Percentiles rank a stretch among this genome's conserved stretches.
Conservation (phyloP, 2,329 filamentous ascomycete genomes). For the Emmonsiellopsis sp. region DNA sequence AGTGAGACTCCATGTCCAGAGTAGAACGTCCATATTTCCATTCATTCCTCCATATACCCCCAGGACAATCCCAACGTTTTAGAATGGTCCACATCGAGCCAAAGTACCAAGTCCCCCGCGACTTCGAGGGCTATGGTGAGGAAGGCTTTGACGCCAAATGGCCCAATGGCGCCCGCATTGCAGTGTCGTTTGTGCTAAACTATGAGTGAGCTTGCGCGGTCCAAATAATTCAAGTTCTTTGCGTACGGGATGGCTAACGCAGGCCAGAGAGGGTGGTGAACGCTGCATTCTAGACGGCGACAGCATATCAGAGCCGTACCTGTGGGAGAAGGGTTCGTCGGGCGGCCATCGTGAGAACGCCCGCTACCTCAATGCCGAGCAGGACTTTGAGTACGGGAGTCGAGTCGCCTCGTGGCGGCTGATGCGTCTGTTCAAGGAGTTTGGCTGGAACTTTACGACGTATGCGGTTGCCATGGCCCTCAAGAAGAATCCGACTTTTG, state of each 20-base stretch:
- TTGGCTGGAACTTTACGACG: background rate
- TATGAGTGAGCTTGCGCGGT: background rate
- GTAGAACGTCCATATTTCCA: too few species aligned
- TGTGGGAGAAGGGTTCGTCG: conserved; percentile 25
- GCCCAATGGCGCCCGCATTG: conserved; percentile 15
- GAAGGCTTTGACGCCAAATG: conserved; percentile 23
- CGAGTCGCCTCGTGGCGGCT: conserved; percentile 42
- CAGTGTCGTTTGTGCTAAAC: background rate
- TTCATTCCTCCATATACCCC: too few species aligned
- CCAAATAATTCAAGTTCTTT: background rate
- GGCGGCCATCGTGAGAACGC: conserved; percentile 4
- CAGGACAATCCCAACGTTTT: too few species aligned
- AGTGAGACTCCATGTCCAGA: too few species aligned
- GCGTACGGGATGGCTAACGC: background rate
- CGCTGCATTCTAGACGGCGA: conserved; percentile 20
- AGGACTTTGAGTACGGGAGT: conserved; percentile 44
- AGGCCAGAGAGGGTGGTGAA: conserved; percentile 6
- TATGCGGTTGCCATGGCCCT: conserved; percentile 13
- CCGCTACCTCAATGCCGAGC: conserved; percentile 35
- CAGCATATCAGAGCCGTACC: conserved; percentile 20
- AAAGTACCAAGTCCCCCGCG: background rate
- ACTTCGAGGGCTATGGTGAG: conserved; percentile 15
- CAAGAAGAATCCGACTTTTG: conserved; percentile 40
- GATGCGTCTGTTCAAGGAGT: background rate
- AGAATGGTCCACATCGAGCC: background rate